These are phyloP conservation scores for Phytophthora kernoviae DNA, from an alignment of 352 stramenopile genomes.

Conservation along the genomic window DNA sequence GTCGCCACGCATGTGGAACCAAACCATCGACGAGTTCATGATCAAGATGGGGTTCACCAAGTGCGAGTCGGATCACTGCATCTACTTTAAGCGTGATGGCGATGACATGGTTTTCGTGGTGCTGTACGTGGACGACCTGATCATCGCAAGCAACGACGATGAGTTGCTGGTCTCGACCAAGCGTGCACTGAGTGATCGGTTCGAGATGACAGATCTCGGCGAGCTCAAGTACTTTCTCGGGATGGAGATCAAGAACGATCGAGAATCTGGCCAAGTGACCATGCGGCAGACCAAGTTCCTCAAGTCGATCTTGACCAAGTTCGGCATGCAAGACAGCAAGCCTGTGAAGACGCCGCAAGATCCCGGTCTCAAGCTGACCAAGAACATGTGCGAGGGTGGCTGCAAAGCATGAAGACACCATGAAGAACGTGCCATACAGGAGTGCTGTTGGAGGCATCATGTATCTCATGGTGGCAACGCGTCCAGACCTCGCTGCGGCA, in stretches of 20 bases:
- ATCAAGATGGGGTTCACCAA: not conserved
- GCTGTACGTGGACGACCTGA: slow-evolving; percentile 41
- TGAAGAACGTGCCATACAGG: slow-evolving; percentile 14
- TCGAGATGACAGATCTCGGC: slow-evolving; percentile 32
- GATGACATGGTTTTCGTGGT: slow-evolving; percentile 10
- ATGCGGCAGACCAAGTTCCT: not conserved
- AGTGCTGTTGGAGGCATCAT: slow-evolving; percentile 42
- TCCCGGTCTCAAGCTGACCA: not conserved
- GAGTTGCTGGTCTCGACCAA: slow-evolving; percentile 16
- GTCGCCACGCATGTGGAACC: slow-evolving; percentile 7
- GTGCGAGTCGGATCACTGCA: not conserved
- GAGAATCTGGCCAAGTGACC: too few relatives aligned
- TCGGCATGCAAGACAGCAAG: not conserved
- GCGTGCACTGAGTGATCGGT: slow-evolving; percentile 1
- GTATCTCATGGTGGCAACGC: slow-evolving; percentile 40
- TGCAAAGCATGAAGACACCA: slow-evolving; percentile 18
- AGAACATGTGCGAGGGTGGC: slow-evolving; percentile 3
- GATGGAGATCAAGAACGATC: slow-evolving; percentile 27
- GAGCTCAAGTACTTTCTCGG: slow-evolving; percentile 32
- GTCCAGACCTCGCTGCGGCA: slow-evolving; percentile 37
- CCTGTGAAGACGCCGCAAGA: slow-evolving; percentile 2
- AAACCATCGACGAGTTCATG: slow-evolving; percentile 6
- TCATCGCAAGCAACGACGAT: slow-evolving; percentile 5
- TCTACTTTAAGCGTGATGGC: not conserved
- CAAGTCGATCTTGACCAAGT: not conserved